Conservation (phyloP, 305 asterid genomes). For the Fraxinus xanthoxyloides region DNA sequence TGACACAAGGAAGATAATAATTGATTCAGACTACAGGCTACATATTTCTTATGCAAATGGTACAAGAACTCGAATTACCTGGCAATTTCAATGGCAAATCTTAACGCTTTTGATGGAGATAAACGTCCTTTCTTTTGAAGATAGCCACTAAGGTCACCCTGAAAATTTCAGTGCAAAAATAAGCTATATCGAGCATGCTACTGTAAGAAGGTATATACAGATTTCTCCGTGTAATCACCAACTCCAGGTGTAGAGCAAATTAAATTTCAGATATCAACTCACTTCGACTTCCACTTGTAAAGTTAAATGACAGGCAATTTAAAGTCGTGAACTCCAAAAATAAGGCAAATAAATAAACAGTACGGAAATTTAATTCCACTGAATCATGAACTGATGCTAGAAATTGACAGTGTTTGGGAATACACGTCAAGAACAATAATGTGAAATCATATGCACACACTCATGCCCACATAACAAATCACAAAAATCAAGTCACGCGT, state of each 20-base stretch:
- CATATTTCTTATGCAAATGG: constrained; percentile 3
- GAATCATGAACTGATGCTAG: neutral
- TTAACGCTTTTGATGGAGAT: constrained; percentile 80
- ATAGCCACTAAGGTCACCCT: constrained; percentile 81
- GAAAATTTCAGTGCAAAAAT: constrained; percentile 29
- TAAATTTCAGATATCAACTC: neutral
- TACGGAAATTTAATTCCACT: neutral
- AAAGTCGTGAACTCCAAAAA: neutral
- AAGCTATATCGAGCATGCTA: neutral
- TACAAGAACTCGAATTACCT: constrained; percentile 48
- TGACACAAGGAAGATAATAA: neutral
- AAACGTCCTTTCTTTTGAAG: constrained; percentile 90
- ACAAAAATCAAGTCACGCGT: neutral
- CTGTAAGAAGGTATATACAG: neutral
- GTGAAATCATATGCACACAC: neutral
- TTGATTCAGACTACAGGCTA: neutral
- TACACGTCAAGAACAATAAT: neutral
- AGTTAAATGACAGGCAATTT: constrained; percentile 10
- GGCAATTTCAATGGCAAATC: constrained; percentile 90
- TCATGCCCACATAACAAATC: neutral
- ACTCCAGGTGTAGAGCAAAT: neutral
- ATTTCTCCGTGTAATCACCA: constrained; percentile 1
- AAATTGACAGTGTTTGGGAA: neutral
- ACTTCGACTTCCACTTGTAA: constrained; percentile 7
- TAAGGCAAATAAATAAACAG: neutral